Base-by-base conservation (phyloP, 768 basidiomycete species). In the Suillus placidus region DNA sequence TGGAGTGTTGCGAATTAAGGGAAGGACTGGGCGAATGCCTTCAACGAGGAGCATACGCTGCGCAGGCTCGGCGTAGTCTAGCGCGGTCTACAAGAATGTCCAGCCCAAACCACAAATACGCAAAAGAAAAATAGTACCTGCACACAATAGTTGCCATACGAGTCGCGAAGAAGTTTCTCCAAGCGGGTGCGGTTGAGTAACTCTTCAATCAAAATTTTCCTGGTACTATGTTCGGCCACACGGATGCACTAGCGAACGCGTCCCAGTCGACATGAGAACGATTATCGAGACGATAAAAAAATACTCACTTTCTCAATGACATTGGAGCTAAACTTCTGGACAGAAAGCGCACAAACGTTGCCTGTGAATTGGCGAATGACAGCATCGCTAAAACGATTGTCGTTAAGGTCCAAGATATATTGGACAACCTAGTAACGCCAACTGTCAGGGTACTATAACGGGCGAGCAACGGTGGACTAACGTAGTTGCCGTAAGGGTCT, bases 281-380 rank as follows among this genome's bases (percentile, higher is more conserved):
- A 10, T 6, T 55, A 35, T 64, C 14, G 45, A 64, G 8, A 56
- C 40, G 34, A 26, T 26, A 26, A 26, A 13, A 51, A 55, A 61
- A 35, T 1, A 67, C 79, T 12, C 45, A 91, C 92, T 85, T 97
- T 97, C 81, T 97, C 96, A 68, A 97, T 96, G 66, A 99, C 97
- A 77, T 99, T 99, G 67, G 97, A 98, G 68, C 95, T 97, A 81
- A 99, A 99, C 80, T 99, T 99, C 78, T 99, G 97, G 18, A 98
- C 97, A 6, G 96, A 99, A 62, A 99, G 82, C 6, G 95, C 95
- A 77, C 96, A 99, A 66, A 99, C 94, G 73, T 99, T 99, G 71
- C 97, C 97, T 62, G 93, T 82, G 79, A 99, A 99, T 75, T 99
- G 97, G 68, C 97, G 90, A 71, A 99, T 98, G 71, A 99, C 93